These are phyloP conservation scores for Gilbertella persicaria DNA, from an alignment of 371 early-diverging fungal genomes.

Conservation along the genomic window DNA sequence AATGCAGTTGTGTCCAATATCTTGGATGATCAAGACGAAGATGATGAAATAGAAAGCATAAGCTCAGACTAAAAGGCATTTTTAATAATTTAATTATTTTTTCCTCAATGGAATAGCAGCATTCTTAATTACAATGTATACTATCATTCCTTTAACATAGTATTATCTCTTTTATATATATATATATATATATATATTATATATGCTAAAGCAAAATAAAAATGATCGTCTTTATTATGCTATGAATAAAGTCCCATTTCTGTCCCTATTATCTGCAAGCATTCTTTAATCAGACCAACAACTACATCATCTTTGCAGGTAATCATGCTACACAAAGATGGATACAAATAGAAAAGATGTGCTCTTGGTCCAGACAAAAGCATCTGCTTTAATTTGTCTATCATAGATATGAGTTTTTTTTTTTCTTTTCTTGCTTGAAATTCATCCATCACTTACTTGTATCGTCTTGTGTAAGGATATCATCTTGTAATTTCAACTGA, in stretches of 20 bases:
- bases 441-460: slow-evolving; percentile 24
- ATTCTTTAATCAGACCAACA: slow-evolving; percentile 56
- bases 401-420: slow-evolving; percentile 11
- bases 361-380: slow-evolving; percentile 66
- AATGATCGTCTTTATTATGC: not conserved
- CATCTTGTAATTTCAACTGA: slow-evolving; percentile 58
- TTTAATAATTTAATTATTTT: not conserved
- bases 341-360: slow-evolving; percentile 76
- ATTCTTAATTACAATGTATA: not conserved
- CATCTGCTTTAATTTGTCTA: slow-evolving; percentile 42
- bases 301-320: slow-evolving; percentile 61
- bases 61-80: slow-evolving; percentile 20
- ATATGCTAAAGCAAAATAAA: slow-evolving; percentile 3
- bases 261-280: slow-evolving; percentile 54
- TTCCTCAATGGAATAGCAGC: not conserved
- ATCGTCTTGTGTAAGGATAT: slow-evolving; percentile 33
- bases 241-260: slow-evolving; percentile 44
- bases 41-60: slow-evolving; percentile 26
- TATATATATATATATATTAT: slow-evolving; percentile 3
- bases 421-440: not conserved
- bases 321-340: slow-evolving; percentile 63
- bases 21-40: slow-evolving; percentile 18
- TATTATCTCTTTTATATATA: too few species aligned
- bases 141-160: not conserved
- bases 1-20: slow-evolving; percentile 10